phyloP scores from a whole-genome alignment of 495 filamentous ascomycete genomes.

The Neurospora pannonica region DNA sequence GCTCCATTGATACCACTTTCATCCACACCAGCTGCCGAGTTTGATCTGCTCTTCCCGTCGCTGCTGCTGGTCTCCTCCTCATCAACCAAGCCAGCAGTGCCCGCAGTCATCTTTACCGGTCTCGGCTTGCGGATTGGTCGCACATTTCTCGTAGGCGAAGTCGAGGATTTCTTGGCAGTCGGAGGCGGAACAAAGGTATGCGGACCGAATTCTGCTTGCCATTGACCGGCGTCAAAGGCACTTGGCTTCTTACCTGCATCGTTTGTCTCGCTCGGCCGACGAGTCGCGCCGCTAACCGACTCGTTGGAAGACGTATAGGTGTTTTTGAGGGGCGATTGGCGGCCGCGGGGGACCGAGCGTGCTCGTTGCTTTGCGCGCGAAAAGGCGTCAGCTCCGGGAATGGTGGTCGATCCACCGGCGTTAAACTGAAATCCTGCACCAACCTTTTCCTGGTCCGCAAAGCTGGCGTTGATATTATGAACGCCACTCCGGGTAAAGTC shows the following conservation, averaged over 20 bases:
- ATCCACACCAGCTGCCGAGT: conserved; percentile 3
- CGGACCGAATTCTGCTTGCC: conserved; percentile 55
- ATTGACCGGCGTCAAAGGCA: conserved; percentile 56
- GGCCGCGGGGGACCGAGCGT: conserved; percentile 25
- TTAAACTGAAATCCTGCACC: conserved; percentile 30
- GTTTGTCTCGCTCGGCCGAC: conserved; percentile 1
- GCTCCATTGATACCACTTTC: conserved; percentile 8
- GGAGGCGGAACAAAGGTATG: conserved; percentile 45
- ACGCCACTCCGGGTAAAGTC: conserved; percentile 49
- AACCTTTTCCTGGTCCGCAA: conserved; percentile 29
- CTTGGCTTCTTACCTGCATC: conserved; percentile 6
- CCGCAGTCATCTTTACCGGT: conserved; percentile 34
- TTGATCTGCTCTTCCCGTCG: conserved; percentile 18
- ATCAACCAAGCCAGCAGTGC: conserved; percentile 37
- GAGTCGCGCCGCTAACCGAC: conserved; percentile 1
- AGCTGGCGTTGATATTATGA: conserved; percentile 68
- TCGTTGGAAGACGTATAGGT: conserved; percentile 9
- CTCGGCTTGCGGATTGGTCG: conserved; percentile 28
- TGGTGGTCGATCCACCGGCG: conserved; percentile 22
- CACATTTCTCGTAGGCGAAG: conserved; percentile 29
- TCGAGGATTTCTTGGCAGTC: conserved; percentile 15
- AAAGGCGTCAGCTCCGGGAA: conserved; percentile 18
- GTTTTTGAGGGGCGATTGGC: conserved; percentile 21
- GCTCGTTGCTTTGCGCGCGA: conserved; percentile 24
- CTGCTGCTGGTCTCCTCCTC: conserved; percentile 33